phyloP scores from a whole-genome alignment of 331 rosid genomes.

The Telfairia occidentalis region DNA sequence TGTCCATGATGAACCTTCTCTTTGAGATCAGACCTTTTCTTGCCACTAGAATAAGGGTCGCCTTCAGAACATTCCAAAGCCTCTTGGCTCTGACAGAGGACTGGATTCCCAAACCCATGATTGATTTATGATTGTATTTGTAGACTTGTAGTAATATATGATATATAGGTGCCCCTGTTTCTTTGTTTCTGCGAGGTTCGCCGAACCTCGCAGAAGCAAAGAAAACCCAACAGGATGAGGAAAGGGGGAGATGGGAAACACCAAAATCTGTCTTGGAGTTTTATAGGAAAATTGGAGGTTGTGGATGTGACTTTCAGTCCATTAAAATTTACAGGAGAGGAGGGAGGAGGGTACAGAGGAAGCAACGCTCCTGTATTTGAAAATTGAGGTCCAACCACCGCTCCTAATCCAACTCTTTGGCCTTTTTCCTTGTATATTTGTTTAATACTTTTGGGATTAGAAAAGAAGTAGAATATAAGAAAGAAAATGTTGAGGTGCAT shows the following conservation, averaged over 20 bases:
- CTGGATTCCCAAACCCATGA: slow-evolving; percentile 39
- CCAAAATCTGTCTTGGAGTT: background rate
- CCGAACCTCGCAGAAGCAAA: slow-evolving; percentile 36
- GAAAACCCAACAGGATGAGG: slow-evolving; percentile 25
- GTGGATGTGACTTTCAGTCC: background rate
- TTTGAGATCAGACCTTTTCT: slow-evolving; percentile 44
- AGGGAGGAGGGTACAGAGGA: slow-evolving; percentile 1
- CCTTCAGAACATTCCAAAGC: slow-evolving; percentile 44
- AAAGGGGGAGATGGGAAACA: slow-evolving; percentile 5
- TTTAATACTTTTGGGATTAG: background rate
- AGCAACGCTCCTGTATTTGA: slow-evolving; percentile 11
- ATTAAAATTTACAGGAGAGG: no score
- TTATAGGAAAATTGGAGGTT: slow-evolving; percentile 21
- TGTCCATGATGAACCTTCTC: slow-evolving; percentile 50
- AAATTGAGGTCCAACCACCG: slow-evolving; percentile 10
- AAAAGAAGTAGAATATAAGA: background rate
- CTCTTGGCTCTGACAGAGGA: slow-evolving; percentile 28
- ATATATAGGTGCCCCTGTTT: no score
- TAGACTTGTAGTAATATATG: background rate
- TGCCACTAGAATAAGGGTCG: slow-evolving; percentile 35
- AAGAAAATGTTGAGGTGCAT: background rate
- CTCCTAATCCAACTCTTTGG: background rate
- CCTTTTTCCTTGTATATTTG: background rate
- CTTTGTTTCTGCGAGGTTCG: slow-evolving; percentile 32
- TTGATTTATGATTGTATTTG: background rate